Evolutionary conservation across 805 yeast species (phyloP).

Genomic region (Starmerella sirachaensis): DNA sequence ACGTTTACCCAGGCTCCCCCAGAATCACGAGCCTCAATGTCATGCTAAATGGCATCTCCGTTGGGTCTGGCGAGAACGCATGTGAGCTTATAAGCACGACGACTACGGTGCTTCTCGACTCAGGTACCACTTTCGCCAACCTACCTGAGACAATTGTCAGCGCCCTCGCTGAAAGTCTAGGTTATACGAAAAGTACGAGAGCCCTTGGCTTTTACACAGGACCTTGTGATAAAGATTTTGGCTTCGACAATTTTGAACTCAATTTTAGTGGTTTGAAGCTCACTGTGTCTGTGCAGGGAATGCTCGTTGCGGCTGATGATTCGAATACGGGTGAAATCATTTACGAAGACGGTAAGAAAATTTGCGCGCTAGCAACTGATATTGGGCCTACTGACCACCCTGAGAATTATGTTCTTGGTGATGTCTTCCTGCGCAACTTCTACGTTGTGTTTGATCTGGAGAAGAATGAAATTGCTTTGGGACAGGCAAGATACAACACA

Average conservation of each 20-base stretch:
- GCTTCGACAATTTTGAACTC: conserved; percentile 29
- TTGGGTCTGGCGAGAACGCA: conserved; percentile 4
- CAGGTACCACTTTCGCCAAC: conserved; percentile 43
- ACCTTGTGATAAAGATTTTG: conserved; percentile 27
- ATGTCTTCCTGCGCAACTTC: conserved; percentile 49
- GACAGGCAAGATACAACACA: conserved; percentile 33
- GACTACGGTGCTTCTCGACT: conserved; percentile 42
- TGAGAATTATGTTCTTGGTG: conserved; percentile 65
- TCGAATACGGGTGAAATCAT: conserved; percentile 10
- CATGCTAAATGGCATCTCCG: conserved; percentile 13
- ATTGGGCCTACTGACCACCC: conserved; percentile 24
- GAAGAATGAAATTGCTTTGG: conserved; percentile 43
- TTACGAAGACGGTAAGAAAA: conserved; percentile 11
- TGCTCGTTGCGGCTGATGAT: conserved; percentile 9
- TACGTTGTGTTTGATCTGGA: conserved; percentile 60
- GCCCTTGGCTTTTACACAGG: conserved; percentile 20
- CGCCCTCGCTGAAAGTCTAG: conserved; percentile 26
- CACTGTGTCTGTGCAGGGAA: conserved; percentile 30
- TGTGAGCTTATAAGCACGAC: conserved; percentile 5
- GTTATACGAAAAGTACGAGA: no score
- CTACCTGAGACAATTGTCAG: conserved; percentile 32
- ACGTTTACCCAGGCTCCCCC: conserved; percentile 6
- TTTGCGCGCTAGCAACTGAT: conserved; percentile 21
- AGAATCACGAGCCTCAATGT: conserved; percentile 11
- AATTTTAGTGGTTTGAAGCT: conserved; percentile 44